phyloP scores from a whole-genome alignment of 139 green algal genomes.

The Chlorella sp. region DNA sequence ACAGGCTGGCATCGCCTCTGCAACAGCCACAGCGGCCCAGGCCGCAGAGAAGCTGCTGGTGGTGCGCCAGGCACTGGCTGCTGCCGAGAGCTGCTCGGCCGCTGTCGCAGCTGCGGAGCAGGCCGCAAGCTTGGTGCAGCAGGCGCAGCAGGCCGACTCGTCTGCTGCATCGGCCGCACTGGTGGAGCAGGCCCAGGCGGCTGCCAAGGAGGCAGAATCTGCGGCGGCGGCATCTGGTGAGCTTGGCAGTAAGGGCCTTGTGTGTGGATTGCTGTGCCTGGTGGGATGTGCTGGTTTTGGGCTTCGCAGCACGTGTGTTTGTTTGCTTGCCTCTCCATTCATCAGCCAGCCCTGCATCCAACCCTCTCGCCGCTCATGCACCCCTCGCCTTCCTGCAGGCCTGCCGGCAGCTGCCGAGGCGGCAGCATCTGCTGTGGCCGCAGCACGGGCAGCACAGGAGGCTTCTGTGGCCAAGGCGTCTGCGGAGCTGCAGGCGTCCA shows the following conservation, averaged over 20 bases:
- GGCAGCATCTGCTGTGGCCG: background rate
- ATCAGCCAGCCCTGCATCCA: no score
- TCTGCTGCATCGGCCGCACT: background rate
- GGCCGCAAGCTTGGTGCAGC: conserved; percentile 4
- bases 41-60: background rate
- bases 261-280: no score
- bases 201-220: background rate
- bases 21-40: background rate
- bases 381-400: background rate
- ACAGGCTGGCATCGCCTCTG: conserved; percentile 10
- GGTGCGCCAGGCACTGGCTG: conserved; percentile 2
- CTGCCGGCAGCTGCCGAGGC: background rate
- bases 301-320: no score
- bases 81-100: background rate
- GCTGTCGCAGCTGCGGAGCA: background rate
- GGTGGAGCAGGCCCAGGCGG: background rate
- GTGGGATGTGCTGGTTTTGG: no score
- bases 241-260: no score
- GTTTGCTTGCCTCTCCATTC: no score
- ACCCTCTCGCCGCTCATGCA: no score
- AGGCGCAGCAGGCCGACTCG: background rate
- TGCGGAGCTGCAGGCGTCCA: background rate
- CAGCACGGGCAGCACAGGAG: background rate
- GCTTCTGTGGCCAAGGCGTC: background rate
- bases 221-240: background rate